A percentile compares a stretch with the other conserved stretches of the same genome.
phyloP scores from a whole-genome alignment of 2,329 filamentous ascomycete species.

The Xylariaceae sp. region DNA sequence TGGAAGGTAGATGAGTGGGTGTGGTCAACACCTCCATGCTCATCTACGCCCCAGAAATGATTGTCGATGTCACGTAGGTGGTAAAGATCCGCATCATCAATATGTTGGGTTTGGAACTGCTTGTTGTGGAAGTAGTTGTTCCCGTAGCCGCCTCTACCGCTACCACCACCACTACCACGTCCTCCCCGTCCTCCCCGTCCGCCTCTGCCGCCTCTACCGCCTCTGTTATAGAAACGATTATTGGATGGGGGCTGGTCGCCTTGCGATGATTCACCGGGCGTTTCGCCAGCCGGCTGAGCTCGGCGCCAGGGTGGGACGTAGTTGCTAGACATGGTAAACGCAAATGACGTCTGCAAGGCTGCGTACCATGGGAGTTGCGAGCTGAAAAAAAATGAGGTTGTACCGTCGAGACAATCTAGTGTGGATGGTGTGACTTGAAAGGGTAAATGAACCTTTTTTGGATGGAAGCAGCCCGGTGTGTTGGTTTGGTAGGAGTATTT shows the following conservation, averaged over 20 bases:
- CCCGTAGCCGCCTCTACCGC: constrained; percentile 4
- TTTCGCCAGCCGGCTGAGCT: constrained; percentile 1
- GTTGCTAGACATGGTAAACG: background rate
- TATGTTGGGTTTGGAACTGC: constrained; percentile 2
- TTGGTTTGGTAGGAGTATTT: too few species aligned
- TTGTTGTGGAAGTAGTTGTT: constrained; percentile 14
- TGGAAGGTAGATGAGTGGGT: constrained; percentile 24
- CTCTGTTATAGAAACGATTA: background rate
- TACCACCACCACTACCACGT: constrained; percentile 5
- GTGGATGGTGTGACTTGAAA: too few species aligned
- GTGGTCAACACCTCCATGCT: too few species aligned
- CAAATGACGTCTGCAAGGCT: background rate
- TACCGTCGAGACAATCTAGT: too few species aligned
- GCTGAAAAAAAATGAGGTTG: background rate
- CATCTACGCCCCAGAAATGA: constrained; percentile 18
- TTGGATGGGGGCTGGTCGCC: background rate
- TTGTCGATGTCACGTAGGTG: constrained; percentile 18
- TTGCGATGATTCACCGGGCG: constrained; percentile 1
- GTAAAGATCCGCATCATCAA: constrained; percentile 20
- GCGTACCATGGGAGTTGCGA: background rate
- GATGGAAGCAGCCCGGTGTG: too few species aligned
- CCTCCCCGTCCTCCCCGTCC: constrained; percentile 6
- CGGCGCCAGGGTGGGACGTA: constrained; percentile 18
- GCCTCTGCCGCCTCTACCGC: constrained; percentile 3
- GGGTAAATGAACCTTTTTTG: too few species aligned